Percentiles rank a stretch among this genome's conserved stretches.
phyloP scores from a whole-genome alignment of 2,329 filamentous ascomycete genomes.

The Pyrenophora seminiperda region DNA sequence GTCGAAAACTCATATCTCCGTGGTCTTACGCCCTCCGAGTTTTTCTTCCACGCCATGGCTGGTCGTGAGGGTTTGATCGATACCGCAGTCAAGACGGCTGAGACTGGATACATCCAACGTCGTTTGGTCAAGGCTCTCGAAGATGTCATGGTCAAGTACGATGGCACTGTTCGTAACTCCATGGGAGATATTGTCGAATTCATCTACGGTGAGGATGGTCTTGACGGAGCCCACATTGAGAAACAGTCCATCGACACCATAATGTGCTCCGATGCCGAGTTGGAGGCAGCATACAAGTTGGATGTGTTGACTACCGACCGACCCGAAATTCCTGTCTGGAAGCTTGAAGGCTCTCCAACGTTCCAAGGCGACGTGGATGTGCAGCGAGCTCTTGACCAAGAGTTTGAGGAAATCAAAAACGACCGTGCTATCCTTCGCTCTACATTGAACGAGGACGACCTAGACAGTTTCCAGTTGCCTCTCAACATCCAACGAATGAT shows the following conservation, averaged over 20 bases:
- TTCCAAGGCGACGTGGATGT: constrained; percentile 85
- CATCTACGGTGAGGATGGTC: constrained; percentile 94
- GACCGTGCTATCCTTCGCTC: constrained; percentile 77
- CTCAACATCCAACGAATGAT: constrained; percentile 92
- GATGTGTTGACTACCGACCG: constrained; percentile 81
- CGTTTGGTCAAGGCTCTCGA: constrained; percentile 97
- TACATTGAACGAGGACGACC: constrained; percentile 70
- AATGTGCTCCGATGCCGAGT: constrained; percentile 75
- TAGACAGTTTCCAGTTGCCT: constrained; percentile 87
- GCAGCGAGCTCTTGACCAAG: constrained; percentile 83
- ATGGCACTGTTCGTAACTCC: constrained; percentile 96
- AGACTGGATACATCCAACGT: constrained; percentile 98
- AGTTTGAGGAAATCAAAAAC: constrained; percentile 78
- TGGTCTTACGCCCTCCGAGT: constrained; percentile 92
- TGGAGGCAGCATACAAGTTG: constrained; percentile 80
- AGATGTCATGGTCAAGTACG: constrained; percentile 96
- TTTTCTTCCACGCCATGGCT: constrained; percentile 99
- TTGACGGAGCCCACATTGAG: constrained; percentile 93
- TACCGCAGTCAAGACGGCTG: constrained; percentile 98
- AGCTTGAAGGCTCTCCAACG: constrained; percentile 84
- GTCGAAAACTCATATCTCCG: constrained; percentile 98
- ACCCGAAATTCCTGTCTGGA: constrained; percentile 66
- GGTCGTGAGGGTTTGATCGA: constrained; percentile 99
- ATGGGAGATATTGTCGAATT: constrained; percentile 96
- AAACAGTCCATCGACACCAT: constrained; percentile 89